A percentile compares a stretch with the other conserved stretches of the same genome.
Conservation (phyloP, 371 early-diverging fungal genomes). For the Apophysomyces ossiformis region DNA sequence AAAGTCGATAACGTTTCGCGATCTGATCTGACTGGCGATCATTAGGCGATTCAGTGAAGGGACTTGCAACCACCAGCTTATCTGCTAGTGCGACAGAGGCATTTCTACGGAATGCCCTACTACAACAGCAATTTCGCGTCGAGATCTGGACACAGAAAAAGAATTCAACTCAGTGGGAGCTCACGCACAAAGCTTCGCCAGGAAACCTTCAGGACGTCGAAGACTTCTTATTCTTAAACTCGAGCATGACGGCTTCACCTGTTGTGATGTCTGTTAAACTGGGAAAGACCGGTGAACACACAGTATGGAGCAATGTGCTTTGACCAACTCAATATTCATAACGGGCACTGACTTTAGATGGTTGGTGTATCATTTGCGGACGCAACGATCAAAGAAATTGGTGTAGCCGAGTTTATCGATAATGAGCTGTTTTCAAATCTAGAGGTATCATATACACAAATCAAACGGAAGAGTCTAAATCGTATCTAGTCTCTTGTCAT, state of each 20-base stretch:
- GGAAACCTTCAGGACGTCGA: slow-evolving; percentile 92
- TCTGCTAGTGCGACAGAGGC: slow-evolving; percentile 74
- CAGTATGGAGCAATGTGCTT: slow-evolving; percentile 34
- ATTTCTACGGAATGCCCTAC: slow-evolving; percentile 80
- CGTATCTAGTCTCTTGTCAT: slow-evolving; percentile 73
- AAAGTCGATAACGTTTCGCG: not conserved
- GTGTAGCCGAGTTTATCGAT: slow-evolving; percentile 89
- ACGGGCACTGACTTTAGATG: slow-evolving; percentile 37
- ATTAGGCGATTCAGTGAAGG: slow-evolving; percentile 54
- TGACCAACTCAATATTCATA: no score
- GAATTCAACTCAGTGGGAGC: slow-evolving; percentile 53
- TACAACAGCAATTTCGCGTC: slow-evolving; percentile 74
- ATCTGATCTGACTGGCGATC: not conserved
- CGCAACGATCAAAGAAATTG: slow-evolving; percentile 76
- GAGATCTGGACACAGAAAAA: slow-evolving; percentile 83
- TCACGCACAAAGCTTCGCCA: slow-evolving; percentile 80
- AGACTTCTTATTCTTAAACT: slow-evolving; percentile 79
- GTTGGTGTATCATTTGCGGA: slow-evolving; percentile 92
- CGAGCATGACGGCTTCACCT: slow-evolving; percentile 76
- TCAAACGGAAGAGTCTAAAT: not conserved
- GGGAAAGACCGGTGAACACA: slow-evolving; percentile 55
- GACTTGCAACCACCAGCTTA: slow-evolving; percentile 80
- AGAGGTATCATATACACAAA: slow-evolving; percentile 58
- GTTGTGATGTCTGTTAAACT: slow-evolving; percentile 82
- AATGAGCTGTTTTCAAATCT: slow-evolving; percentile 91